phyloP scores from a whole-genome alignment of 1,139 yeast species.

The Lizanozyma gosingica region DNA sequence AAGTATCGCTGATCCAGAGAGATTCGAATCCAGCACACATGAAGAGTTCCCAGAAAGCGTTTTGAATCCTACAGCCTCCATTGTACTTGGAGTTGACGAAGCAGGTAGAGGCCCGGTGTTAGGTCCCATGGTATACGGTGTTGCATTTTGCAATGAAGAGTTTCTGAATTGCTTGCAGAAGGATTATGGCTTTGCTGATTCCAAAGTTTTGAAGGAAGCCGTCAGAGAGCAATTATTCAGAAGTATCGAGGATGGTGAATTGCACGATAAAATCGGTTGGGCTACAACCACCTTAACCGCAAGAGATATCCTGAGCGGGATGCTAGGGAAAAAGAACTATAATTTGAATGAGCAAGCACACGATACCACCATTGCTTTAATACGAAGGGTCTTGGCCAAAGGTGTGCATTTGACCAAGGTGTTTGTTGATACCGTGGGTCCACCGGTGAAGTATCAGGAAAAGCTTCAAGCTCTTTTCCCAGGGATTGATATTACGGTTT shows the following conservation, averaged over 20 bases:
- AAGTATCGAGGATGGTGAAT: slow-evolving; percentile 37
- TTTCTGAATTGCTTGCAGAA: slow-evolving; percentile 45
- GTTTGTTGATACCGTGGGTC: slow-evolving; percentile 95
- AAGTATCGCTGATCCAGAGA: not conserved
- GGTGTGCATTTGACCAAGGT: slow-evolving; percentile 63
- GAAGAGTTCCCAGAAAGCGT: slow-evolving; percentile 7
- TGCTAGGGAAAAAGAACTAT: slow-evolving; percentile 64
- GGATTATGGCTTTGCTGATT: slow-evolving; percentile 80
- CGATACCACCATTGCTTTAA: slow-evolving; percentile 78
- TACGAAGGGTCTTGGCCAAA: slow-evolving; percentile 46
- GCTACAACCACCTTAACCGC: slow-evolving; percentile 82
- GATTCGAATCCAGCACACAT: slow-evolving; percentile 26
- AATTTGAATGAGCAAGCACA: slow-evolving; percentile 95
- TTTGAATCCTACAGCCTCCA: slow-evolving; percentile 12
- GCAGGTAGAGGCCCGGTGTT: slow-evolving; percentile 98
- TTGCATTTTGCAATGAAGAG: slow-evolving; percentile 60
- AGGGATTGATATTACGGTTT: slow-evolving; percentile 63
- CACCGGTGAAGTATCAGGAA: slow-evolving; percentile 75
- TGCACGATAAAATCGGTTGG: slow-evolving; percentile 69
- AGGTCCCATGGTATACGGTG: slow-evolving; percentile 96
- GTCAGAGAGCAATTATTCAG: slow-evolving; percentile 56
- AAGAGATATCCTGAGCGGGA: slow-evolving; percentile 77
- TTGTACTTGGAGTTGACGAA: slow-evolving; percentile 86
- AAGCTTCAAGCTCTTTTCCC: slow-evolving; percentile 70
- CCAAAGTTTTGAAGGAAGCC: slow-evolving; percentile 74